Evolutionary conservation across 441 rosid genomes (phyloP).

Genomic region (Croton setiger): DNA sequence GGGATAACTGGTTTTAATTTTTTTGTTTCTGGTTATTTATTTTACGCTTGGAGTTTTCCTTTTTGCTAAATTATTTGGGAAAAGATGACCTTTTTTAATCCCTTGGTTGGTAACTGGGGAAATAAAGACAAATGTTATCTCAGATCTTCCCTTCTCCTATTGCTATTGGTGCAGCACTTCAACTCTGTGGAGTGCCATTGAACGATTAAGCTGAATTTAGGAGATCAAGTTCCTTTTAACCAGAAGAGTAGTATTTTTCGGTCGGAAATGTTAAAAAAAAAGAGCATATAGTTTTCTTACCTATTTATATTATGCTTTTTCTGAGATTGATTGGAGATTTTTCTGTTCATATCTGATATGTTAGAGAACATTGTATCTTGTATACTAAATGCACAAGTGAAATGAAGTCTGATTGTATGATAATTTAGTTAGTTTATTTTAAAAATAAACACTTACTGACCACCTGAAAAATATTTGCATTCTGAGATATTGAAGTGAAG

Average conservation of each 20-base stretch:
- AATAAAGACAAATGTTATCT: background rate
- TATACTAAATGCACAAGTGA: background rate
- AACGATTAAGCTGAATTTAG: background rate
- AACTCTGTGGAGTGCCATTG: background rate
- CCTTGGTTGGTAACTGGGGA: background rate
- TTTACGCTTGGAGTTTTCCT: background rate
- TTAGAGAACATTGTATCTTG: background rate
- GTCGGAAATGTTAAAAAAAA: background rate
- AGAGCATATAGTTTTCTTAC: background rate
- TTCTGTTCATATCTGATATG: background rate
- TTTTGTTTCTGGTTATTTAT: background rate
- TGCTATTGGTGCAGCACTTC: background rate
- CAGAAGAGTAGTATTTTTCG: background rate
- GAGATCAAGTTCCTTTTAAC: background rate
- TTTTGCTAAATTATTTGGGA: background rate
- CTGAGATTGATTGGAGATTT: background rate
- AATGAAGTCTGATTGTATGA: background rate
- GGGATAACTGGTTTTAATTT: background rate
- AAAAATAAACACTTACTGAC: background rate
- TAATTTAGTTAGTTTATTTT: background rate
- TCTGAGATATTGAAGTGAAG: background rate
- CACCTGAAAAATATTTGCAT: background rate
- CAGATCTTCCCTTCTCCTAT: slow-evolving; percentile 1
- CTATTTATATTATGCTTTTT: background rate
- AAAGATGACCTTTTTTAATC: background rate